Percentiles rank a stretch among this genome's conserved stretches.
phyloP scores from a whole-genome alignment of 305 asterid genomes.

The Fraxinus sp. region DNA sequence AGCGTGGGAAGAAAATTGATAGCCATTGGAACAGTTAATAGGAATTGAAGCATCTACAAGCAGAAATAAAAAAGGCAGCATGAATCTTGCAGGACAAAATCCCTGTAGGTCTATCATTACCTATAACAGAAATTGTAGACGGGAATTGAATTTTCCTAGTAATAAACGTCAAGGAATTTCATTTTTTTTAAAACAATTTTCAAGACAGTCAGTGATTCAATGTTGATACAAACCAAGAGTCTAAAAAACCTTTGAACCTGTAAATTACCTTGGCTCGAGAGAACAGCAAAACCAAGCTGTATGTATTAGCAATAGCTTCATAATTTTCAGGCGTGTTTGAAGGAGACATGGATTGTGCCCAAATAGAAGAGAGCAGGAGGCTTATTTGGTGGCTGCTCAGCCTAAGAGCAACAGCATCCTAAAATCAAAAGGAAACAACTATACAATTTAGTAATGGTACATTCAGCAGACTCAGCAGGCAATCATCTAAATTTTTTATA shows the following conservation, averaged over 20 bases:
- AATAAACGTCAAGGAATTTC: neutral
- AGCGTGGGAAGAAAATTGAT: slow-evolving; percentile 2
- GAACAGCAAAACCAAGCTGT: slow-evolving; percentile 82
- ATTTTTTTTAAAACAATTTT: neutral
- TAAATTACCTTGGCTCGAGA: slow-evolving; percentile 82
- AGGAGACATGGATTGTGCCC: slow-evolving; percentile 83
- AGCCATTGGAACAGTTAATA: slow-evolving; percentile 5
- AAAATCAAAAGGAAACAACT: slow-evolving; percentile 22
- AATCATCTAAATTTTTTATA: neutral
- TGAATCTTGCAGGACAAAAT: neutral
- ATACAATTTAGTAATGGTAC: neutral
- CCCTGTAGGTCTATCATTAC: neutral
- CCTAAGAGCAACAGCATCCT: slow-evolving; percentile 75
- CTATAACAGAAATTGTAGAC: neutral
- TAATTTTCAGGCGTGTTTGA: slow-evolving; percentile 84
- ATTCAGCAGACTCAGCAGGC: neutral
- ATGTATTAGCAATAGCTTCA: slow-evolving; percentile 97
- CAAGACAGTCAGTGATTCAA: neutral
- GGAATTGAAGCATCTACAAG: neutral
- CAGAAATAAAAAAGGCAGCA: neutral
- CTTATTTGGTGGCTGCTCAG: slow-evolving; percentile 93
- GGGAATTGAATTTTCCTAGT: neutral
- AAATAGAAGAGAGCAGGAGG: slow-evolving; percentile 80
- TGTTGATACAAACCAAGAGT: neutral
- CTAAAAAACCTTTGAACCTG: neutral